Conservation (phyloP, 352 stramenopile genomes). For the Phytophthora parvispora region DNA sequence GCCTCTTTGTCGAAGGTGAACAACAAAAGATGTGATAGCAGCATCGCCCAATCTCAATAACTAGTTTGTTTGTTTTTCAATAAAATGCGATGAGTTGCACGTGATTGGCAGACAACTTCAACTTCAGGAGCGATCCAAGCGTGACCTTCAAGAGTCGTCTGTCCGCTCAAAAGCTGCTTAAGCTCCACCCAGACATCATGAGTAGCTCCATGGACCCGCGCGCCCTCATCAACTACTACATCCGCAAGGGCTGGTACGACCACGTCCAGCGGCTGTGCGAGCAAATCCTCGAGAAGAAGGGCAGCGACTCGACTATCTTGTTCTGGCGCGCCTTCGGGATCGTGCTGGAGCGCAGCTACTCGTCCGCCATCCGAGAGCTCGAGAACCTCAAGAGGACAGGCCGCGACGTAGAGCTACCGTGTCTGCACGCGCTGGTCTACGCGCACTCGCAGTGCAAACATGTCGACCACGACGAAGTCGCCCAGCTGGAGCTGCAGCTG, state of each 20-base stretch:
- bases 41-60: no score
- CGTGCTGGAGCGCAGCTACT: conserved; percentile 79
- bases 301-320: conserved; percentile 78
- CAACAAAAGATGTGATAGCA: no score
- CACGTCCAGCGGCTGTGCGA: conserved; percentile 89
- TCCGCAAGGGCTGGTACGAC: conserved; percentile 90
- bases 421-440: conserved; percentile 82
- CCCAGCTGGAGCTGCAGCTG: conserved; percentile 82
- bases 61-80: no score
- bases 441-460: conserved; percentile 83
- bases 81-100: no score
- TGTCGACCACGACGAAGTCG: conserved; percentile 83
- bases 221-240: conserved; percentile 90
- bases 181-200: not conserved
- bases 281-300: conserved; percentile 81
- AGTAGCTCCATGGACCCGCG: conserved; percentile 58
- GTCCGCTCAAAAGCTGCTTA: conserved; percentile 1
- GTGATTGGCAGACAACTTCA: conserved; percentile 25
- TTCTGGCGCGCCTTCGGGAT: conserved; percentile 92
- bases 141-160: conserved; percentile 19
- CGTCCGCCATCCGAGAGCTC: conserved; percentile 87
- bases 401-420: conserved; percentile 83
- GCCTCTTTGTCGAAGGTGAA: no score
- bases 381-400: conserved; percentile 82
- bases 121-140: conserved; percentile 19